phyloP scores from a whole-genome alignment of 2,329 filamentous ascomycete species.

The Metarhizium guizhouense region DNA sequence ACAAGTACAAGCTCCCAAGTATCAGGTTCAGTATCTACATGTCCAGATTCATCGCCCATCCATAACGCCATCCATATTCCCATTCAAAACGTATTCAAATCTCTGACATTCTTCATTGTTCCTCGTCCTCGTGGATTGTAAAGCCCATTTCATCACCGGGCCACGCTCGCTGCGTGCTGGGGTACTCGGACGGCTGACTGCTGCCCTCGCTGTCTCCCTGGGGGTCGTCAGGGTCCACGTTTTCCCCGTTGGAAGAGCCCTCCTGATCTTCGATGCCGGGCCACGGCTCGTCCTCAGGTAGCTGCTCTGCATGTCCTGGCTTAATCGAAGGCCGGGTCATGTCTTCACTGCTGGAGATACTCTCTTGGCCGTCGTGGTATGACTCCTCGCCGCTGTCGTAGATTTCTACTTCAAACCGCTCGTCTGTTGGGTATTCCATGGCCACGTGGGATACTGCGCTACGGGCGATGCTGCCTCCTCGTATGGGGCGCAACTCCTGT shows the following conservation, averaged over 20 bases:
- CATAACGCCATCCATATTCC: background rate
- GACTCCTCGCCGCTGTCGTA: constrained; percentile 26
- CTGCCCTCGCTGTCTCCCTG: constrained; percentile 30
- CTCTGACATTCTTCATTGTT: background rate
- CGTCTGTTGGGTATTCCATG: constrained; percentile 23
- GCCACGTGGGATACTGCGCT: constrained; percentile 20
- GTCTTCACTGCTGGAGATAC: constrained; percentile 16
- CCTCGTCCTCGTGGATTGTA: constrained; percentile 31
- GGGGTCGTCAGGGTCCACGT: constrained; percentile 33
- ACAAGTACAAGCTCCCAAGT: background rate
- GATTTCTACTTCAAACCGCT: constrained; percentile 26
- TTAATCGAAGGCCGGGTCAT: constrained; percentile 13
- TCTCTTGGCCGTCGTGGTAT: constrained; percentile 18
- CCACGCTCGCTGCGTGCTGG: constrained; percentile 39
- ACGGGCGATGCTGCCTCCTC: constrained; percentile 20
- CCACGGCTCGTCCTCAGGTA: constrained; percentile 48
- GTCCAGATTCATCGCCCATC: background rate
- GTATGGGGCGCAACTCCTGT: constrained; percentile 27
- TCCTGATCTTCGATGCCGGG: constrained; percentile 45
- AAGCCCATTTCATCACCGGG: constrained; percentile 21
- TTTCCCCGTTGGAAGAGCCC: constrained; percentile 38
- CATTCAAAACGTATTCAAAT: background rate
- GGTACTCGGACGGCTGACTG: constrained; percentile 48
- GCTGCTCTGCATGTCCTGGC: constrained; percentile 17
- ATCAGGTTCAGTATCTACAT: background rate